Percentiles rank a stretch among this genome's conserved stretches.
Evolutionary conservation across 495 filamentous ascomycete genomes (phyloP).

Genomic region (Arthonia radiata): DNA sequence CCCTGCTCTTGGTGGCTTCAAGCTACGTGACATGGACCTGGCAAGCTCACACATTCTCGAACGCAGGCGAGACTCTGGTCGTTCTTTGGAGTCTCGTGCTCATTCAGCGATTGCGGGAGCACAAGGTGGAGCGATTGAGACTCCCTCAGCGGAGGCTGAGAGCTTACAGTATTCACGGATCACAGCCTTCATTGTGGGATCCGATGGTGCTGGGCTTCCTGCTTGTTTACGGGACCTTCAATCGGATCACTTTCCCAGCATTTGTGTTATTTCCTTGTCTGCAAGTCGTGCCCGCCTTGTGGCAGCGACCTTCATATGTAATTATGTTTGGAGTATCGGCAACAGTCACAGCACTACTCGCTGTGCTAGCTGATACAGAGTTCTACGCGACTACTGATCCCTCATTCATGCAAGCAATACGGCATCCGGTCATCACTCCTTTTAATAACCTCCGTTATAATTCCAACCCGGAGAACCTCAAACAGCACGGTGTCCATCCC

Average conservation of each 20-base stretch:
- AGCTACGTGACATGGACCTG: constrained; percentile 98
- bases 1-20: constrained; percentile 63
- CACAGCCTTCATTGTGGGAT: constrained; percentile 43
- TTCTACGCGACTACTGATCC: constrained; percentile 43
- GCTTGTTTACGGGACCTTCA: constrained; percentile 68
- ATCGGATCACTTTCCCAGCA: constrained; percentile 88
- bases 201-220: constrained; percentile 55
- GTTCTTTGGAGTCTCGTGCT: constrained; percentile 82
- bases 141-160: not conserved
- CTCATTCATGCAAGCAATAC: constrained; percentile 24
- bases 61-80: constrained; percentile 77
- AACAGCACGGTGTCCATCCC: constrained; percentile 75
- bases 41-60: constrained; percentile 97
- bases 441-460: constrained; percentile 87
- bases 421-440: constrained; percentile 55
- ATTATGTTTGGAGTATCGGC: constrained; percentile 32
- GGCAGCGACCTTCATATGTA: constrained; percentile 43
- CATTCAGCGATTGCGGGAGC: constrained; percentile 56
- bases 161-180: constrained; percentile 21
- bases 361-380: constrained; percentile 54
- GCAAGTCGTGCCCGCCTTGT: constrained; percentile 60
- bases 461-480: constrained; percentile 45
- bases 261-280: constrained; percentile 63
- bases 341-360: constrained; percentile 36
- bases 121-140: constrained; percentile 29